Conservation (phyloP, 2,329 filamentous ascomycete species). For the Beauveria medogensis region DNA sequence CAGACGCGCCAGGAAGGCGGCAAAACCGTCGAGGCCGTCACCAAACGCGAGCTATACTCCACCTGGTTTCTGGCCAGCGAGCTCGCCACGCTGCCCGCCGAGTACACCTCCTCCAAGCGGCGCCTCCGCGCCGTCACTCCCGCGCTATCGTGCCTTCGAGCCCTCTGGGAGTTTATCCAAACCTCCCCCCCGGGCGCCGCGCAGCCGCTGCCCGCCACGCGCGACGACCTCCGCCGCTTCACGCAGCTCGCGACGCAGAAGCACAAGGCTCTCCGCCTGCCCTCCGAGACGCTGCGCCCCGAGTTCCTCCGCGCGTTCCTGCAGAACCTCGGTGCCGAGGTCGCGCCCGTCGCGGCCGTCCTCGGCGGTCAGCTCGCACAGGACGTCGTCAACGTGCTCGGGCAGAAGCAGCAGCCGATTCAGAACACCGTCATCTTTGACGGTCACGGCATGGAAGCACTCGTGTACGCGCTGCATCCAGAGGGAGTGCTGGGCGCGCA, state of each 20-base stretch:
- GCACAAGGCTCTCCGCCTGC: conserved; percentile 65
- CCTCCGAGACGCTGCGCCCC: conserved; percentile 56
- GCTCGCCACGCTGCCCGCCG: conserved; percentile 60
- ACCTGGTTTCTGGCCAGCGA: conserved; percentile 79
- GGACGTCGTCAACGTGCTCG: conserved; percentile 94
- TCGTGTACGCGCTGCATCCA: conserved; percentile 76
- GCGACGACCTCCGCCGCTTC: conserved; percentile 65
- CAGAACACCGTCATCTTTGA: conserved; percentile 94
- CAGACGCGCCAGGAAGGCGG: conserved; percentile 58
- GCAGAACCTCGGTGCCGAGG: conserved; percentile 75
- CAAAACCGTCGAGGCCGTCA: conserved; percentile 76
- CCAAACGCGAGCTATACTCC: conserved; percentile 84
- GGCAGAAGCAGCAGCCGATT: conserved; percentile 83
- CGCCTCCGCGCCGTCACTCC: conserved; percentile 72
- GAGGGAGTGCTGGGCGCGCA: conserved; percentile 45
- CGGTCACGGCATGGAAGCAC: conserved; percentile 68
- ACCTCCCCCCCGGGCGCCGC: conserved; percentile 31
- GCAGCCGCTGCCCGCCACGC: conserved; percentile 40
- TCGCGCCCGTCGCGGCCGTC: conserved; percentile 81
- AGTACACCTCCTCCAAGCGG: conserved; percentile 59
- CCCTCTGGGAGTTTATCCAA: conserved; percentile 75
- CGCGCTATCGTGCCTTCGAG: conserved; percentile 75
- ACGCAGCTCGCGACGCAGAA: conserved; percentile 70
- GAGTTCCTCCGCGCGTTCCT: conserved; percentile 77
- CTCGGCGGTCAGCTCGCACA: conserved; percentile 87